phyloP scores from a whole-genome alignment of 345 rosid genomes.

The Populus deltoides region DNA sequence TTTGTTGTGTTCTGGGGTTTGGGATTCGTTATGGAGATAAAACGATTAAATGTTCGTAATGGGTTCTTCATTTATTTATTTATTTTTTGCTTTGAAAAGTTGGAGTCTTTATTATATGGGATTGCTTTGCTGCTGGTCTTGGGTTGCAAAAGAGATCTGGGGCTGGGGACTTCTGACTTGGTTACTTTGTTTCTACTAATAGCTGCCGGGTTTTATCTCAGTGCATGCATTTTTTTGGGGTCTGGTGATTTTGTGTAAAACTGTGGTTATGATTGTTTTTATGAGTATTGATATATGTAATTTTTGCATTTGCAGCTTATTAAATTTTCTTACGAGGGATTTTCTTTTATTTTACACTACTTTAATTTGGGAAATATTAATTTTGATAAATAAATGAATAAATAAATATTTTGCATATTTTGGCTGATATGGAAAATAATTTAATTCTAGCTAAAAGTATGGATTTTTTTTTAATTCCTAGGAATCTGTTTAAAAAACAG shows the following conservation, averaged over 20 bases:
- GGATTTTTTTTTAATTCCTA: neutral
- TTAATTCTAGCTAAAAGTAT: neutral
- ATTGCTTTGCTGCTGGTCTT: slow-evolving; percentile 11
- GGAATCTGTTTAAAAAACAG: neutral
- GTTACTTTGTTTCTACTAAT: neutral
- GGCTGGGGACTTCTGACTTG: slow-evolving; percentile 5
- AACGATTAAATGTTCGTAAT: slow-evolving; percentile 17
- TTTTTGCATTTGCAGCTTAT: neutral
- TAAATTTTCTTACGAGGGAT: neutral
- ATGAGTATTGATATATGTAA: neutral
- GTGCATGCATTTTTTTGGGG: slow-evolving; percentile 5
- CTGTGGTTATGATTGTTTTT: neutral
- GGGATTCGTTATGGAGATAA: slow-evolving; percentile 14
- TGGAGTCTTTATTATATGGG: neutral
- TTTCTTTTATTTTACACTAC: neutral
- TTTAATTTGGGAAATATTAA: neutral
- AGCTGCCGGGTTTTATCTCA: neutral
- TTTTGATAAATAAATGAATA: neutral
- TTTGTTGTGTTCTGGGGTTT: slow-evolving; percentile 3
- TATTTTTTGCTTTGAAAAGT: neutral
- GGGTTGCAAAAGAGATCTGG: slow-evolving; percentile 38
- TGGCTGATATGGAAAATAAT: neutral
- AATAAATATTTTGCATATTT: neutral
- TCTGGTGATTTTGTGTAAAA: neutral
- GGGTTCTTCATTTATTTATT: neutral